phyloP scores from a whole-genome alignment of 768 basidiomycete species.

The Tremella yokohamensis region DNA sequence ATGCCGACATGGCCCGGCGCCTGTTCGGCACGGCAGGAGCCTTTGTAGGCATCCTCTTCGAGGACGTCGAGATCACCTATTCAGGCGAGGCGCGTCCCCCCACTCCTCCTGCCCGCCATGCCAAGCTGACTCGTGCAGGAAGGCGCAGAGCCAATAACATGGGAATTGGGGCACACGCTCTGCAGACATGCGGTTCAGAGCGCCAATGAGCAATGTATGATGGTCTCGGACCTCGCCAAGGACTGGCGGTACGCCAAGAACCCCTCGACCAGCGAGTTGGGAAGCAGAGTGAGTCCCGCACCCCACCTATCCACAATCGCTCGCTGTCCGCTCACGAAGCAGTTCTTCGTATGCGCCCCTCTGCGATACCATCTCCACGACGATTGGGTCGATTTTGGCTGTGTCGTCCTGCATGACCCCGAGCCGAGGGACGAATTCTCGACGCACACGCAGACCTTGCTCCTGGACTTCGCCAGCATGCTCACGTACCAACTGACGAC shows the following conservation, averaged over 20 bases:
- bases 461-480: constrained; percentile 43
- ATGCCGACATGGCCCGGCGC: constrained; percentile 34
- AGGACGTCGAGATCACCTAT: too few relatives aligned
- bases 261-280: constrained; percentile 7
- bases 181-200: neutral
- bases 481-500: constrained; percentile 46
- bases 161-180: neutral
- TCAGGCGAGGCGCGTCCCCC: too few relatives aligned
- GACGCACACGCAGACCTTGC: constrained; percentile 21
- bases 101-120: too few relatives aligned
- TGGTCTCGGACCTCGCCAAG: constrained; percentile 20
- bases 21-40: neutral
- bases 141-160: neutral
- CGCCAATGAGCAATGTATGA: neutral
- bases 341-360: constrained; percentile 39
- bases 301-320: too few relatives aligned
- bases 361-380: constrained; percentile 25
- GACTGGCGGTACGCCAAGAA: constrained; percentile 36
- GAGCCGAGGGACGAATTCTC: constrained; percentile 28
- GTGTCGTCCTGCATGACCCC: constrained; percentile 29
- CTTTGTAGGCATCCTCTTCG: too few relatives aligned
- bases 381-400: constrained; percentile 30
- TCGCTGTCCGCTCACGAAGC: constrained; percentile 9
- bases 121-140: neutral
- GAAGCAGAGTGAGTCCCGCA: neutral